Percentiles rank a stretch among this genome's conserved stretches.
Evolutionary conservation across 2,329 filamentous ascomycete species (phyloP).

Genomic region (Monosporascus sp.): DNA sequence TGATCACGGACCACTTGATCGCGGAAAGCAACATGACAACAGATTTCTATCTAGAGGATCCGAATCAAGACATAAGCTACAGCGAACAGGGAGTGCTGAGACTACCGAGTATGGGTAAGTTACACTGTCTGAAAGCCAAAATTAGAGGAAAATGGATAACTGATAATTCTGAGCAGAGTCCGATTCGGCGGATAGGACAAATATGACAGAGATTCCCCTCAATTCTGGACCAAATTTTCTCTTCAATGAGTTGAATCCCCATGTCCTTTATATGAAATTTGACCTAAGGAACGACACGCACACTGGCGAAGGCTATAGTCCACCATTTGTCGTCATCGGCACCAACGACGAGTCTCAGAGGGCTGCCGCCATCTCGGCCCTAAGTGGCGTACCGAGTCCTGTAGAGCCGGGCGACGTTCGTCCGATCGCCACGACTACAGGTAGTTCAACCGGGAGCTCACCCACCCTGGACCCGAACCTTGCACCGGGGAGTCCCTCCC

Average conservation of each 20-base stretch:
- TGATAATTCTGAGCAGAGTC: neutral
- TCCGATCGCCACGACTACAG: neutral
- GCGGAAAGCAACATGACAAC: neutral
- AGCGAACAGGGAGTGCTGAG: neutral
- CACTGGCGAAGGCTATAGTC: neutral
- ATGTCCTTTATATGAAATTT: neutral
- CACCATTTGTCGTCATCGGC: neutral
- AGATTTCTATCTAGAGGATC: neutral
- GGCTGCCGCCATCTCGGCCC: rapidly evolving
- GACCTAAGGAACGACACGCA: neutral
- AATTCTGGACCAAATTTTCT: too few relatives aligned
- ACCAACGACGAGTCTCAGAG: rapidly evolving
- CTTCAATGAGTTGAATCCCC: neutral
- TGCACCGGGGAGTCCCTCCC: too few relatives aligned
- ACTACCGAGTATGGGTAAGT: neutral
- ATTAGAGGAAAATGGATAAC: neutral
- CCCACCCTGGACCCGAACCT: too few relatives aligned
- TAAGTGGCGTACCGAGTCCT: rapidly evolving
- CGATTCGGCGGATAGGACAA: rapidly evolving
- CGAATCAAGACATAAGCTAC: too few relatives aligned
- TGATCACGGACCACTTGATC: neutral
- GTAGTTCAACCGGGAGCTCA: too few relatives aligned
- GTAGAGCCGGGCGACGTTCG: neutral
- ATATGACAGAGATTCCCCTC: neutral
- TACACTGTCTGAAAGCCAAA: neutral